Evolutionary conservation across 2,329 filamentous ascomycete species (phyloP).

Genomic region (Pseudogymnoascus sp.): DNA sequence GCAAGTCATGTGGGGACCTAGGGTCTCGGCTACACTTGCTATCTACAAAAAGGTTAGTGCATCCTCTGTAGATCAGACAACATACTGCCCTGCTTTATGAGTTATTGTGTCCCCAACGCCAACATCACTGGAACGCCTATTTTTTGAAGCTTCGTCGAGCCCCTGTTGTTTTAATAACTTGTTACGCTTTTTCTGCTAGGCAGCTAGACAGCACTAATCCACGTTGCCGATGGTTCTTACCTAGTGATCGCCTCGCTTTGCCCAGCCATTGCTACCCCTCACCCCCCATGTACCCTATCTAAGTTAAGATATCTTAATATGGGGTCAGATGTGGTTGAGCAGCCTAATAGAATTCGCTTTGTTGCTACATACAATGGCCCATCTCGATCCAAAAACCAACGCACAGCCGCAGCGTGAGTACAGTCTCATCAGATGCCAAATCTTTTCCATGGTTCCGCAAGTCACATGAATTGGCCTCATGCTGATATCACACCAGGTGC

Average conservation of each 20-base stretch:
- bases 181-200: too few relatives aligned
- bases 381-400: conserved; percentile 14
- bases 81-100: too few relatives aligned
- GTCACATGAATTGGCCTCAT: neutral
- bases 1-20: too few relatives aligned
- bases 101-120: too few relatives aligned
- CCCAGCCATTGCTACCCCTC: conserved; percentile 1
- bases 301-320: neutral
- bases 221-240: conserved; percentile 1
- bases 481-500: conserved; percentile 40
- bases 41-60: too few relatives aligned
- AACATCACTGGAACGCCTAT: too few relatives aligned
- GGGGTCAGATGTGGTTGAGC: conserved; percentile 44
- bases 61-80: too few relatives aligned
- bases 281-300: neutral
- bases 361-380: conserved; percentile 25
- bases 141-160: too few relatives aligned
- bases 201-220: neutral
- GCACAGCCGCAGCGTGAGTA: neutral
- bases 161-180: too few relatives aligned
- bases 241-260: neutral
- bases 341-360: conserved; percentile 27
- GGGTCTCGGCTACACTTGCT: too few relatives aligned
- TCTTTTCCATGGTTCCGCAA: neutral
- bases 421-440: neutral